Evolutionary conservation across 2,329 filamentous ascomycete species (phyloP).

Genomic region (Fusarium protoensiforme): DNA sequence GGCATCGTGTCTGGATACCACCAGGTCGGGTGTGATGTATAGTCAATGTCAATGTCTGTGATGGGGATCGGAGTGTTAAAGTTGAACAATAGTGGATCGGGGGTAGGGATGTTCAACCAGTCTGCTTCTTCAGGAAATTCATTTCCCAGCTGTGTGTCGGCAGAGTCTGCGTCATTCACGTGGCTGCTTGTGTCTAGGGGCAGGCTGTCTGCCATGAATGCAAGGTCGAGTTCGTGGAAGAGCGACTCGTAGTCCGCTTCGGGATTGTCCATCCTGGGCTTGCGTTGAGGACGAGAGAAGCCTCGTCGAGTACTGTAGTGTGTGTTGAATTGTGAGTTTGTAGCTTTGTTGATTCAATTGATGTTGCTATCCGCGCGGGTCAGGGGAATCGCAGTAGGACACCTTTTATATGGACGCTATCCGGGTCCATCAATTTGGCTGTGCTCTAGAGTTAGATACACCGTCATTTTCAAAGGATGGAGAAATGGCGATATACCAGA

Average conservation of each 20-base stretch:
- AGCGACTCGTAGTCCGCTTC: background rate
- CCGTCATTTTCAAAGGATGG: background rate
- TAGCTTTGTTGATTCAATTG: background rate
- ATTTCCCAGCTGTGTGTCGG: background rate
- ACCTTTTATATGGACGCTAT: constrained; percentile 22
- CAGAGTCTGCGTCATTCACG: constrained; percentile 23
- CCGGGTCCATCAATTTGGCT: constrained; percentile 13
- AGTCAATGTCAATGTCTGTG: background rate
- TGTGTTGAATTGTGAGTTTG: background rate
- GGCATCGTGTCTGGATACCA: background rate
- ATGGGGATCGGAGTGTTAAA: background rate
- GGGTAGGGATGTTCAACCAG: background rate
- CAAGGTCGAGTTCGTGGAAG: background rate
- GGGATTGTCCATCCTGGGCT: background rate
- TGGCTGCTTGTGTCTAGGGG: background rate
- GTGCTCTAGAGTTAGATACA: background rate
- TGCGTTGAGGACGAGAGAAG: background rate
- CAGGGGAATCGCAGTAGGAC: background rate
- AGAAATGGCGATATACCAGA: background rate
- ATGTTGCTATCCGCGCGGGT: background rate
- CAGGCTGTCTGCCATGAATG: background rate
- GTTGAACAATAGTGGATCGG: background rate
- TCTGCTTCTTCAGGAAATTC: background rate
- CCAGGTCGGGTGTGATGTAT: background rate
- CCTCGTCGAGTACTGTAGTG: background rate